Percentiles rank a stretch among this genome's conserved stretches.
These are phyloP conservation scores for Sanguinoderma infundibulare DNA, from an alignment of 1,284 basidiomycete genomes.

Conservation along the genomic window DNA sequence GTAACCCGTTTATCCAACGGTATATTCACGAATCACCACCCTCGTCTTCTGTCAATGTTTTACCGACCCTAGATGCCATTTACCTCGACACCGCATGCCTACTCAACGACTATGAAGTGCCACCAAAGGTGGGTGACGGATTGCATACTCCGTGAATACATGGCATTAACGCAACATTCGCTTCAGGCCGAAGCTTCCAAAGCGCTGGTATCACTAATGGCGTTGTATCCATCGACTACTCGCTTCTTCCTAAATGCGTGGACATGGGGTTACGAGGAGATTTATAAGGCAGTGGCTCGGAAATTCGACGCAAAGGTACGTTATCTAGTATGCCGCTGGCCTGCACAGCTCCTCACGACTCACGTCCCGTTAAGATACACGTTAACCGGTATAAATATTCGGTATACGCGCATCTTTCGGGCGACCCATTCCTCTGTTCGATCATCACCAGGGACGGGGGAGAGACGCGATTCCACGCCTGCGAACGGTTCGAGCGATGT, in stretches of 20 bases:
- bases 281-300: constrained; percentile 74
- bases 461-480: constrained; percentile 87
- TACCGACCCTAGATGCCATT: constrained; percentile 72
- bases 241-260: constrained; percentile 90
- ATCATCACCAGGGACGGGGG: constrained; percentile 67
- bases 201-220: constrained; percentile 73
- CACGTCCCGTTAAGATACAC: constrained; percentile 64
- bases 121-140: constrained; percentile 63
- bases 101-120: constrained; percentile 64
- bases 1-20: constrained; percentile 72
- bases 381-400: constrained; percentile 85
- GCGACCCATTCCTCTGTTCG: constrained; percentile 62
- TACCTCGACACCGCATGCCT: constrained; percentile 86
- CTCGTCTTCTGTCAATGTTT: constrained; percentile 12
- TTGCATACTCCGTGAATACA: too few species aligned
- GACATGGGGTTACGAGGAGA: constrained; percentile 94
- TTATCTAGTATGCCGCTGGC: not conserved
- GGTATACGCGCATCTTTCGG: constrained; percentile 63
- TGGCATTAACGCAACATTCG: not conserved
- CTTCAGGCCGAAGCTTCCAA: constrained; percentile 65
- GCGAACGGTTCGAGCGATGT: constrained; percentile 84
- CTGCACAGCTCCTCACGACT: not conserved
- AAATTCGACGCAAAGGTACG: constrained; percentile 66
- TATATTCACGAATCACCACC: constrained; percentile 50
- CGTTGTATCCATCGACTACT: constrained; percentile 64